Evolutionary conservation across 768 basidiomycete species (phyloP), one percentile per base, ranked within the genome.

Genomic region (Pisolithus sp.): DNA sequence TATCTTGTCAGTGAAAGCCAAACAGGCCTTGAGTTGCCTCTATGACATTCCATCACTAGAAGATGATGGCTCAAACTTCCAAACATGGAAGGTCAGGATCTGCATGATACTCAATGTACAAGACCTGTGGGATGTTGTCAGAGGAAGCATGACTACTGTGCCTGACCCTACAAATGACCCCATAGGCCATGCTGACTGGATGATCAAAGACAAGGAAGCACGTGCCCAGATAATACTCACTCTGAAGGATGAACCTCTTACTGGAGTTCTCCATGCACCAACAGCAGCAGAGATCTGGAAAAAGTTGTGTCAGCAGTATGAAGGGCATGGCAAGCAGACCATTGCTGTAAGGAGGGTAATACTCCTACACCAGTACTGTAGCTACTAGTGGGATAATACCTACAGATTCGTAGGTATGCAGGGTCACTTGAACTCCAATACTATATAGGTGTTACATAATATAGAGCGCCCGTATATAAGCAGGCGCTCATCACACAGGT

Each of bases 211-310:
- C 43, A 50, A 53, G 15, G 55, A 62, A 42, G 54, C 62, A 0
- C 21, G 36, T 7, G 52, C 52, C 6, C 59, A 64, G 34, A 53
- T 62, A 37, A 53, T 44, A 10, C 59, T 62, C 18, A 62, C 59
- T 9, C 51, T 63, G 21, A 53, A 55, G 26, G 59, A 63, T 20
- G 57, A 60, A 46, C 59, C 59, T 0, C 52, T 62, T 1, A 55
- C 41, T 18, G 39, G 57, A 37, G 57, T 64, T 37, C 42, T 48
- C 12, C 20, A 48, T n/a, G 21, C 20, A 4, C n/a, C 7, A 5
- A 18, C n/a, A 20, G 24, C 34, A 5, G 26, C 47, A 9, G 47
- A 48, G 17, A 34, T 38, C 17, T 48, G 47, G 47, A 24, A 24
- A 24, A 24, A 24, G 23, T 24, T 24, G 5, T 24, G 23, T 24